A percentile compares a stretch with the other conserved stretches of the same genome.
These are phyloP conservation scores for Volutella citrinella DNA, from an alignment of 2,329 filamentous ascomycete genomes.

Conservation along the genomic window DNA sequence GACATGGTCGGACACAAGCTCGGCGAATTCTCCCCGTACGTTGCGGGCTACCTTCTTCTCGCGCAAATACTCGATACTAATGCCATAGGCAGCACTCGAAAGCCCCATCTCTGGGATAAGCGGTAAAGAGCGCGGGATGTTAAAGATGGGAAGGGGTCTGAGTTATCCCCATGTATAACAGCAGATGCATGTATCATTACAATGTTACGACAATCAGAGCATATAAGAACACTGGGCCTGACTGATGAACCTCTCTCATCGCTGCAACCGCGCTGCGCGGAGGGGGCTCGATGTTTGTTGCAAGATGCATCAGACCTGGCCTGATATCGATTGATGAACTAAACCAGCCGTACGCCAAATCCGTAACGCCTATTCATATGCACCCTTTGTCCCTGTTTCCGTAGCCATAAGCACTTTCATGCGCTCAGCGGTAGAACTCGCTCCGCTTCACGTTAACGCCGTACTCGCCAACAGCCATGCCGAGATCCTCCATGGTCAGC, in stretches of 20 bases:
- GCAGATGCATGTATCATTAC: conserved; percentile 29
- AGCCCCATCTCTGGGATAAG: conserved; percentile 53
- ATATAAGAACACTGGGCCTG: no score
- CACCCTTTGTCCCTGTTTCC: no score
- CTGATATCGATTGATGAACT: conserved; percentile 16
- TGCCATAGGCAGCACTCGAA: conserved; percentile 46
- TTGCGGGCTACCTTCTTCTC: conserved; percentile 20
- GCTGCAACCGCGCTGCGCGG: no score
- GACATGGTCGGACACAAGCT: conserved; percentile 97
- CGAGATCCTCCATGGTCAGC: conserved; percentile 96
- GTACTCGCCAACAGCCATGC: conserved; percentile 97
- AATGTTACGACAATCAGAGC: no score
- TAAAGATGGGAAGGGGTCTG: conserved; percentile 15
- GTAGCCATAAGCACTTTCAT: not conserved
- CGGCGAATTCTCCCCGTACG: conserved; percentile 86
- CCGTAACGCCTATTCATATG: conserved; percentile 23
- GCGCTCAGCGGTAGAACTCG: conserved; percentile 82
- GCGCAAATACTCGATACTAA: conserved; percentile 8
- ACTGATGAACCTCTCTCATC: no score
- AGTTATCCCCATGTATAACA: conserved; percentile 26
- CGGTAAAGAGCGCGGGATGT: conserved; percentile 22
- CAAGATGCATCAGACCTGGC: conserved; percentile 11
- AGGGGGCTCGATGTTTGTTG: no score
- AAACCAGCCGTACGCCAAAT: conserved; percentile 18
- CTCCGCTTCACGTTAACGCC: conserved; percentile 96